phyloP scores from a whole-genome alignment of 108 stramenopile species.

The Discostella stelligeroides region DNA sequence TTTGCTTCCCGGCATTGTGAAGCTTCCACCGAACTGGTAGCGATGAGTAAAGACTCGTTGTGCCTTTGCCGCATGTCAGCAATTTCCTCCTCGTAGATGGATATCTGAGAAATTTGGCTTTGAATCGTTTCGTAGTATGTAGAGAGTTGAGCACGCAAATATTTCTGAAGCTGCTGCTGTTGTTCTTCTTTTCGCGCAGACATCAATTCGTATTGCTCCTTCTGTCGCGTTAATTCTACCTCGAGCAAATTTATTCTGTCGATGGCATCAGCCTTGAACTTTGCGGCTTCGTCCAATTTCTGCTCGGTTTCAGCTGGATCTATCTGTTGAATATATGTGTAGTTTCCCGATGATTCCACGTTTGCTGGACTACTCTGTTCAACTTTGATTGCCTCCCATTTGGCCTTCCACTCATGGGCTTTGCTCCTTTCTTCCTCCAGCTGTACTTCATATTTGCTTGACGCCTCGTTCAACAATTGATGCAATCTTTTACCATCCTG shows the following conservation, averaged over 20 bases:
- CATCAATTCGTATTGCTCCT: neutral
- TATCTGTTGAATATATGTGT: neutral
- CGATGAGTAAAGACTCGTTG: constrained; percentile 39
- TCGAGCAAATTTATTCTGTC: constrained; percentile 17
- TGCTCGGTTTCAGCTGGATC: constrained; percentile 4
- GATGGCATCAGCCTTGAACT: constrained; percentile 7
- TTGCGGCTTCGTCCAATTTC: too few relatives aligned
- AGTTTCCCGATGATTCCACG: neutral
- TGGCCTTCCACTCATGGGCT: too few relatives aligned
- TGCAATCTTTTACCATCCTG: too few relatives aligned
- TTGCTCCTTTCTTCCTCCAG: too few relatives aligned
- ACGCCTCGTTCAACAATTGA: too few relatives aligned
- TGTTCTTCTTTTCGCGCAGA: constrained; percentile 14
- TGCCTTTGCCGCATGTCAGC: constrained; percentile 8
- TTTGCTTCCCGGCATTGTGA: constrained; percentile 30
- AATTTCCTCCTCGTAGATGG: constrained; percentile 12
- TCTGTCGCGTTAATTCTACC: neutral
- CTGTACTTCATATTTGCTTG: too few relatives aligned
- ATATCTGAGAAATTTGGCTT: constrained; percentile 18
- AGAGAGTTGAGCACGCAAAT: constrained; percentile 26
- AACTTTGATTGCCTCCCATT: too few relatives aligned
- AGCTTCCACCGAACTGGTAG: constrained; percentile 42
- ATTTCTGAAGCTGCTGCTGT: constrained; percentile 28
- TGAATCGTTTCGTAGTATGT: constrained; percentile 41
- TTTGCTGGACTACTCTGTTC: too few relatives aligned